These are phyloP conservation scores for Didymella glomerata DNA, from an alignment of 2,329 filamentous ascomycete genomes.

Conservation along the genomic window DNA sequence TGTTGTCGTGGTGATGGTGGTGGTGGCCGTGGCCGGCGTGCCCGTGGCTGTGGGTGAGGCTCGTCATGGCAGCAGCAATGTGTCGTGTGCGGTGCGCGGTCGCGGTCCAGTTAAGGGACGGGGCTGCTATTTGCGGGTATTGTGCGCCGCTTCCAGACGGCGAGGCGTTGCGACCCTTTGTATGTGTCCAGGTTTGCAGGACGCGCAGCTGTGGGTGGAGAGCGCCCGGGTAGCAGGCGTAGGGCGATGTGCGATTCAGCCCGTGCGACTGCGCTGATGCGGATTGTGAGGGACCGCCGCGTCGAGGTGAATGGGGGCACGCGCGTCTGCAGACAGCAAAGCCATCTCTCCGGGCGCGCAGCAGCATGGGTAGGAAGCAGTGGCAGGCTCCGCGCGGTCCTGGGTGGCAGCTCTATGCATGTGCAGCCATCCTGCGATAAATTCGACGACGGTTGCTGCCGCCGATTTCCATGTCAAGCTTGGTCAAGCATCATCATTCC, in stretches of 20 bases:
- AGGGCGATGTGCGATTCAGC: conserved; percentile 22
- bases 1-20: conserved; percentile 85
- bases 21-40: conserved; percentile 64
- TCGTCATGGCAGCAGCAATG: conserved; percentile 43
- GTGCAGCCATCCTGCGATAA: conserved; percentile 15
- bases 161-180: conserved; percentile 25
- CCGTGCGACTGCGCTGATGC: conserved; percentile 32
- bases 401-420: conserved; percentile 30
- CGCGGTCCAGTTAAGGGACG: conserved; percentile 43
- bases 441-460: conserved; percentile 12
- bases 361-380: conserved; percentile 36
- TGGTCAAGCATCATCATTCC: conserved; percentile 18
- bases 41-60: conserved; percentile 37
- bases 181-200: conserved; percentile 42
- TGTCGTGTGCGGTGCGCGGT: conserved; percentile 44
- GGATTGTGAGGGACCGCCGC: conserved; percentile 24
- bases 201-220: conserved; percentile 37
- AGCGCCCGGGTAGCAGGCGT: conserved; percentile 8
- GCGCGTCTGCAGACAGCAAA: conserved; percentile 44
- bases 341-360: conserved; percentile 46
- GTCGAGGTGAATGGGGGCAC: conserved; percentile 29
- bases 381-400: conserved; percentile 20
- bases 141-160: conserved; percentile 11
- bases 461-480: conserved; percentile 8
- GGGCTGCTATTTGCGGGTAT: conserved; percentile 19